Conservation (phyloP, 257 asterid species). For the Jacaranda mimosifolia region DNA sequence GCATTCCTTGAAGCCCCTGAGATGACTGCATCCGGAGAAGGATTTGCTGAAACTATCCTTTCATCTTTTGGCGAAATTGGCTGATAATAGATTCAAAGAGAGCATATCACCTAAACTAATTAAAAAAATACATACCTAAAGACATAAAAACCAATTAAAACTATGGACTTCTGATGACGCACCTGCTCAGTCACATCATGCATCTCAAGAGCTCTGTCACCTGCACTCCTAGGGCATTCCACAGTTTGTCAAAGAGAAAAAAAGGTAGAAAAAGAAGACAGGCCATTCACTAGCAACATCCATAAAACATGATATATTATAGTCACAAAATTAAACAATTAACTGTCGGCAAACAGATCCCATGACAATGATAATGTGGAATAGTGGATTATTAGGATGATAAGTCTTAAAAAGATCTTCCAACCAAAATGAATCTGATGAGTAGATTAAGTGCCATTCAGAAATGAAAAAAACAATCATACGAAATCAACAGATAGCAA, state of each 20-base stretch:
- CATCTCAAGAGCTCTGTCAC: constrained; percentile 61
- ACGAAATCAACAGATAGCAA: background rate
- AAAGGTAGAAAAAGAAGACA: background rate
- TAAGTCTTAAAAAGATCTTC: background rate
- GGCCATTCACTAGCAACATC: background rate
- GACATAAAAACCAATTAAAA: constrained; percentile 26
- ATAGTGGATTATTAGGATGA: background rate
- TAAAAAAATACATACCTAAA: constrained; percentile 31
- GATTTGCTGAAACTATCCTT: constrained; percentile 71
- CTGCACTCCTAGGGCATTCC: constrained; percentile 40
- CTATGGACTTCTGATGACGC: constrained; percentile 36
- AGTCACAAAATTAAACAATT: background rate
- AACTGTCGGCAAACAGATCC: background rate
- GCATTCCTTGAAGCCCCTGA: constrained; percentile 57
- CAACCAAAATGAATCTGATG: background rate
- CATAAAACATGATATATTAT: background rate
- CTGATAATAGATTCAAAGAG: constrained; percentile 60
- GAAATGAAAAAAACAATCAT: background rate
- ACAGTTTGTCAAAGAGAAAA: constrained; percentile 19
- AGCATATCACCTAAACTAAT: constrained; percentile 44
- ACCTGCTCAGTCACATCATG: constrained; percentile 69
- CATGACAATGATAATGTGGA: background rate
- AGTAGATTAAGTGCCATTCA: too few species aligned
- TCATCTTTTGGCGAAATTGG: constrained; percentile 83
- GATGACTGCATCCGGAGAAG: constrained; percentile 60